Percentiles rank a stretch among this genome's conserved stretches.
These are phyloP conservation scores for Amphibolis antarctica DNA, from an alignment of 106 monocot species.

Conservation along the genomic window DNA sequence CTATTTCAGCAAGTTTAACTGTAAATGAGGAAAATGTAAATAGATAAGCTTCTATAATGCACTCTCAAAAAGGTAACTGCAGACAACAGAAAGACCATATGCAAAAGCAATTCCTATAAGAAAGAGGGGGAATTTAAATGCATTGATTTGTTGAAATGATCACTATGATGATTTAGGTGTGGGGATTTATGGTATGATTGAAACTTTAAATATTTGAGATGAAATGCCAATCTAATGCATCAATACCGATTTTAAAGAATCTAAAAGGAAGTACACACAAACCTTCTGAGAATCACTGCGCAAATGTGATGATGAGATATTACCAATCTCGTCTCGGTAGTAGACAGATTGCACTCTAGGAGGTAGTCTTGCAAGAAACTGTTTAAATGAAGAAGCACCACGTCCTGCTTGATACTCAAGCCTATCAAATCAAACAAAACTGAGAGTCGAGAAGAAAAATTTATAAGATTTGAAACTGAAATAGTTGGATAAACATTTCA, in stretches of 20 bases:
- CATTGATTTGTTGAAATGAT: no score
- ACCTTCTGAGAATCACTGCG: slow-evolving; percentile 53
- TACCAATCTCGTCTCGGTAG: slow-evolving; percentile 74
- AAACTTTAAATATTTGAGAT: neutral
- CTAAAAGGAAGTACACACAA: no score
- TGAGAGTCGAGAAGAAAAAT: slow-evolving; percentile 2
- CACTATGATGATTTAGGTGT: no score
- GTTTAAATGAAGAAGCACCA: slow-evolving; percentile 57
- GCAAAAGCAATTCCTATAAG: no score
- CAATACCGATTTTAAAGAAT: no score
- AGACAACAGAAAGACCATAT: no score
- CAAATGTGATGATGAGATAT: slow-evolving; percentile 75
- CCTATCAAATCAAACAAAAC: slow-evolving; percentile 18
- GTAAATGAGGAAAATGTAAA: no score
- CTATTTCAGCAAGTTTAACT: no score
- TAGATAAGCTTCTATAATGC: no score
- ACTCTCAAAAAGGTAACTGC: no score
- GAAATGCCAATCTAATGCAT: neutral
- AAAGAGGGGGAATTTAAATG: no score
- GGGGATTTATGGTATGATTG: no score
- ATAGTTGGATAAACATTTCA: neutral
- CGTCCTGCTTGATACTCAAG: slow-evolving; percentile 77
- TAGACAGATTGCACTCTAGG: slow-evolving; percentile 82
- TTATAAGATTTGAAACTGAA: neutral
- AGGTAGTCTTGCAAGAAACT: slow-evolving; percentile 64